A percentile compares a stretch with the other conserved stretches of the same genome.
Evolutionary conservation across 176 grass and related monocot species (phyloP).

Genomic region (Sorghum bicolor): Sorghum_bicolor_NCBIv3 NC_012874.2:16606001-16606500

Average conservation of each 20-base stretch:
- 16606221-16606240: too few species aligned
- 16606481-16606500: neutral
- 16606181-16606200: neutral
- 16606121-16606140: neutral
- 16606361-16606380: neutral
- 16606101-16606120: neutral
- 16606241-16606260: too few species aligned
- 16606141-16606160: neutral
- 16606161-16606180: neutral
- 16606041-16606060: neutral
- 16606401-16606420: too few species aligned
- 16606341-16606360: neutral
- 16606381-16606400: too few species aligned
- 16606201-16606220: too few species aligned
- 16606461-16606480: neutral
- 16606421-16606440: too few species aligned
- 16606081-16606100: too few species aligned
- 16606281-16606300: neutral
- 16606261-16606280: neutral
- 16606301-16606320: neutral
- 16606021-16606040: neutral
- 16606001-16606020: neutral
- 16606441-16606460: too few species aligned
- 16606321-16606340: neutral
- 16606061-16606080: too few species aligned